Evolutionary conservation across 352 stramenopile genomes (phyloP), one percentile per base, ranked within the genome.

Genomic region (Pythium brachiatum): DNA sequence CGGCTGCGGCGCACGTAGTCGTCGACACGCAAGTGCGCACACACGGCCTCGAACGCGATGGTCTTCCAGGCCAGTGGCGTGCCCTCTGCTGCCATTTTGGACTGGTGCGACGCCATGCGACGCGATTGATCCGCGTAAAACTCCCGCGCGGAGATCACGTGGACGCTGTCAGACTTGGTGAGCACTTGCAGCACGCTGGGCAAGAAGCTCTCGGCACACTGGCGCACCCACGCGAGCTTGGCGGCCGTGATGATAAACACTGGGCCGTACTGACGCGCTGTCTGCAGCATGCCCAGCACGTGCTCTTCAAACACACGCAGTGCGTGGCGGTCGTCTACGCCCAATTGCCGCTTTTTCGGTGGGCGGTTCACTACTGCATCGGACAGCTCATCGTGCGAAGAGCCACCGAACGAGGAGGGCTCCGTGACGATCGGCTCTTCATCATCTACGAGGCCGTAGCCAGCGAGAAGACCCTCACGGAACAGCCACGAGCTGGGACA

Each of bases 161-260:
- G 77, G 11, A 89, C 47, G 21, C 56, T 52, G 26, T 75, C 69
- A 5, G 60, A 70, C 48, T 73, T 72, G 57, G 82, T 58, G 15
- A 87, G 50, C 39, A 74, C 60, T 41, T 76, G 60, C 7, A 69
- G 48, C 36, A 89, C 67, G 15, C 64, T 62, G 12, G 79, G 79
- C 21, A 89, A 61, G 58, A 86, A 89, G 26, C 63, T 58, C 32
- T 67, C 61, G 13, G 71, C 76, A 25, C 73, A 79, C 15, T 68
- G 65, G 26, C 78, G 66, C 13, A 86, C 77, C 79, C 79, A 89
- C 20, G 70, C 52, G 36, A 81, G 58, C 39, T 78, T 81, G 32
- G 79, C 79, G 1, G 79, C 79, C n/a, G 79, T 86, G 39, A 89
- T 70, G 60, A 89, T 81, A 56, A 86, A 86, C 32, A 89, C 79